Evolutionary conservation across 345 rosid genomes (phyloP).

Genomic region (Gossypium thurberi): DNA sequence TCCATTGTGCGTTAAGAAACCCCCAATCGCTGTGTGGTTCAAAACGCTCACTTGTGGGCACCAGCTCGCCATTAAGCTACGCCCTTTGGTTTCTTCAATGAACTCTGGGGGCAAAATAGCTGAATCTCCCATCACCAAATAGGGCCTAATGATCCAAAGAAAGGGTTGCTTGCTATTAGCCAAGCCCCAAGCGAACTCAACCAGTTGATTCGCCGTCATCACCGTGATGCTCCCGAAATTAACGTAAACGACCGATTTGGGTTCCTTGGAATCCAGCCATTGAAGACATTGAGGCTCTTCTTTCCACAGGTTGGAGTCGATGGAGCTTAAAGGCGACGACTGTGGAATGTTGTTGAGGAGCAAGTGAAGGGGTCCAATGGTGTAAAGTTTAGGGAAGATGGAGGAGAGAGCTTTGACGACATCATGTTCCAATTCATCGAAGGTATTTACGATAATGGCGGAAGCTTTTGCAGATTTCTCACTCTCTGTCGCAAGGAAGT

Average conservation of each 20-base stretch:
- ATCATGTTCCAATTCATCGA: conserved; percentile 12
- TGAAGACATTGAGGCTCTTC: conserved; percentile 19
- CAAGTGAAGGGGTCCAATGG: conserved; percentile 22
- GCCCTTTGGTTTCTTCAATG: neutral
- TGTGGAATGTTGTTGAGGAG: conserved; percentile 10
- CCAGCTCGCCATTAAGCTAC: neutral
- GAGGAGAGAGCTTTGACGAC: conserved; percentile 14
- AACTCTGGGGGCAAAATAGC: neutral
- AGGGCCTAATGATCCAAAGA: conserved; percentile 18
- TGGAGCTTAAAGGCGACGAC: neutral
- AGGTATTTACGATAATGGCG: conserved; percentile 17
- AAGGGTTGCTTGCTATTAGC: conserved; percentile 19
- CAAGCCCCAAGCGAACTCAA: conserved; percentile 25
- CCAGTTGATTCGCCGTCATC: conserved; percentile 11
- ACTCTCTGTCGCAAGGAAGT: conserved; percentile 11
- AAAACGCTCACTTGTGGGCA: neutral
- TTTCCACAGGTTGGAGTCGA: conserved; percentile 21
- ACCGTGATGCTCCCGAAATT: conserved; percentile 20
- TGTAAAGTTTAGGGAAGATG: neutral
- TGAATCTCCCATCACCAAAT: neutral
- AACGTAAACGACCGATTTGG: neutral
- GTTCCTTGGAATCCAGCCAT: conserved; percentile 18
- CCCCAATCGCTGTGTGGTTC: neutral
- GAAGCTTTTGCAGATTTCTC: conserved; percentile 26
- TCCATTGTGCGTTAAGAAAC: neutral